phyloP scores from a whole-genome alignment of 768 basidiomycete genomes.

The Pleurotus djamor region DNA sequence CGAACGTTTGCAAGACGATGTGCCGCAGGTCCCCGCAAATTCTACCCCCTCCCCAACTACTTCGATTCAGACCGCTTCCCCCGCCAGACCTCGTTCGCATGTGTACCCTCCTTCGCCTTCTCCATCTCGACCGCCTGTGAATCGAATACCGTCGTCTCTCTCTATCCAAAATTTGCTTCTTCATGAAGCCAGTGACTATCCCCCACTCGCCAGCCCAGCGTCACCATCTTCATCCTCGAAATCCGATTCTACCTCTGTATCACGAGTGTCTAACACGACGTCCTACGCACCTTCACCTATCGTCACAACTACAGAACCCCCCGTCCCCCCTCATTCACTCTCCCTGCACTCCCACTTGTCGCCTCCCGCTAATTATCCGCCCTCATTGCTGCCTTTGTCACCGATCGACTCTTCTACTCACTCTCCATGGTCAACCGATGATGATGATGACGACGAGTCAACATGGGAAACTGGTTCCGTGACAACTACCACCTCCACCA shows the following conservation, averaged over 20 bases:
- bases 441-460: slow-evolving; percentile 70
- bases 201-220: slow-evolving; percentile 14
- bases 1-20: slow-evolving; percentile 47
- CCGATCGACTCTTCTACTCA: slow-evolving; percentile 30
- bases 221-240: slow-evolving; percentile 9
- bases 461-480: slow-evolving; percentile 72
- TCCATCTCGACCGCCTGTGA: slow-evolving; percentile 44
- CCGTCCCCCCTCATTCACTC: slow-evolving; percentile 10
- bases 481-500: slow-evolving; percentile 59
- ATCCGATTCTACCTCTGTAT: slow-evolving; percentile 15
- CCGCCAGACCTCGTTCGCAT: slow-evolving; percentile 38
- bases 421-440: slow-evolving; percentile 55
- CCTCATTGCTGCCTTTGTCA: slow-evolving; percentile 22
- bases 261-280: slow-evolving; percentile 31
- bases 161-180: slow-evolving; percentile 17
- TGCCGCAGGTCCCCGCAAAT: slow-evolving; percentile 16
- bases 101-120: slow-evolving; percentile 56
- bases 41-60: slow-evolving; percentile 21
- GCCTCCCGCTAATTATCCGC: not conserved
- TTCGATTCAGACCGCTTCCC: slow-evolving; percentile 32
- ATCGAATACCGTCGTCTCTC: slow-evolving; percentile 27
- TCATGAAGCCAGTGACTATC: slow-evolving; percentile 6
- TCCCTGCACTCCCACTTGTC: slow-evolving; percentile 11
- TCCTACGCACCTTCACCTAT: slow-evolving; percentile 29
- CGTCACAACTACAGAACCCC: slow-evolving; percentile 17